Percentiles rank a stretch among this genome's conserved stretches.
Evolutionary conservation across 2,329 filamentous ascomycete genomes (phyloP).

Genomic region (Annulohypoxylon truncatum): DNA sequence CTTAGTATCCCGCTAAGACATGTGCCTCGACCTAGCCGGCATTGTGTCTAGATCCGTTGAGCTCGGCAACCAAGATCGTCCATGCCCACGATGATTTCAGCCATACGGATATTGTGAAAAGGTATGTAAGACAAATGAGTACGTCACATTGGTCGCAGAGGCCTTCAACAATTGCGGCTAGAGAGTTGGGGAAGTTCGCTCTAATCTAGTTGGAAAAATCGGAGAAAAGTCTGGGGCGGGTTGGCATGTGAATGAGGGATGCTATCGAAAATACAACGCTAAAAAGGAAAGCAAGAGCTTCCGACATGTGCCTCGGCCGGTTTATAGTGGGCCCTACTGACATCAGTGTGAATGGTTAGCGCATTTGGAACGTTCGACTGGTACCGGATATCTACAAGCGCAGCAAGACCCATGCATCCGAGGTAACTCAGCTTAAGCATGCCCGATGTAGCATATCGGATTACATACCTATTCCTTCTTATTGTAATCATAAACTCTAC

Average conservation of each 20-base stretch:
- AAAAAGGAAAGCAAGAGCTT: constrained; percentile 4
- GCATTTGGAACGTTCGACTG: constrained; percentile 13
- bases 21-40: background rate
- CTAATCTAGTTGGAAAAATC: background rate
- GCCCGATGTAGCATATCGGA: background rate
- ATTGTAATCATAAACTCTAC: constrained; percentile 20
- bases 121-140: background rate
- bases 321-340: constrained; percentile 30
- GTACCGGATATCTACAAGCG: constrained; percentile 28
- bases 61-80: background rate
- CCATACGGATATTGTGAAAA: background rate
- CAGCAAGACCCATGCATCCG: constrained; percentile 29
- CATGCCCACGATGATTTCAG: background rate
- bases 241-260: constrained; percentile 35
- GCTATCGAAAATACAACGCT: constrained; percentile 20
- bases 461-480: background rate
- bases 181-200: background rate
- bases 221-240: constrained; percentile 22
- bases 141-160: constrained; percentile 1
- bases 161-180: background rate
- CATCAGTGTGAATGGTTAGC: constrained; percentile 34
- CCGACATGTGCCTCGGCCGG: constrained; percentile 36
- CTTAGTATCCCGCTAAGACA: too few species aligned
- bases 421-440: constrained; percentile 18
- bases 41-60: background rate